A percentile compares a stretch with the other conserved stretches of the same genome.
These are phyloP conservation scores for Allantophomopsis cytisporea DNA, from an alignment of 2,329 filamentous ascomycete genomes.

Conservation along the genomic window DNA sequence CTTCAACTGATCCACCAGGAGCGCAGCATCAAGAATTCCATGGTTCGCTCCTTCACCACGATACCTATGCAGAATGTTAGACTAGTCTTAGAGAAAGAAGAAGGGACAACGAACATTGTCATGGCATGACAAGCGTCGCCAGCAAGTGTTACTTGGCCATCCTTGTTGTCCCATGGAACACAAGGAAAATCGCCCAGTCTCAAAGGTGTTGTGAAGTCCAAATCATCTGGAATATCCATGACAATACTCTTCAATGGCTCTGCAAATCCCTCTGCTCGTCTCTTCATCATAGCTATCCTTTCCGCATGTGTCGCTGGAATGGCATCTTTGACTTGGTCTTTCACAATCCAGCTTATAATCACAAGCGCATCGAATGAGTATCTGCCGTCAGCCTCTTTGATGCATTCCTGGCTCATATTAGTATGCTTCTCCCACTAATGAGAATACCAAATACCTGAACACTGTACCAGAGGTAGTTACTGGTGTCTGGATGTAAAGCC, in stretches of 20 bases:
- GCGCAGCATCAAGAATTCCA: constrained; percentile 34
- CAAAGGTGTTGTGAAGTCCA: constrained; percentile 16
- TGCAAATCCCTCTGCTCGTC: constrained; percentile 21
- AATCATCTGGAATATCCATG: constrained; percentile 26
- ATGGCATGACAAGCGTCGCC: constrained; percentile 41
- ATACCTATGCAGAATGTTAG: constrained; percentile 20
- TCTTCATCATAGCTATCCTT: constrained; percentile 23
- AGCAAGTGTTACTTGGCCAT: constrained; percentile 28
- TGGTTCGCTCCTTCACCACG: constrained; percentile 43
- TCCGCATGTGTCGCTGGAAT: constrained; percentile 19
- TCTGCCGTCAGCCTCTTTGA: constrained; percentile 19
- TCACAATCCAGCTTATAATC: constrained; percentile 30
- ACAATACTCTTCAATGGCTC: constrained; percentile 27
- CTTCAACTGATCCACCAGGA: constrained; percentile 19
- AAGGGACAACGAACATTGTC: constrained; percentile 25
- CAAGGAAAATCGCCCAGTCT: constrained; percentile 19
- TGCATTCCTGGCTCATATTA: too few relatives aligned
- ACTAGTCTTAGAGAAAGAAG: too few relatives aligned
- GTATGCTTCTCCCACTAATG: background rate
- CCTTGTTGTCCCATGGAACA: constrained; percentile 24
- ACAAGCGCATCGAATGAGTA: constrained; percentile 28
- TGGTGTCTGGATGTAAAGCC: constrained; percentile 33
- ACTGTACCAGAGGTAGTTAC: constrained; percentile 34
- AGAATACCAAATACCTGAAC: constrained; percentile 18
- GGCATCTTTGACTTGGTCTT: constrained; percentile 15